These are phyloP conservation scores for Ceratobasidium sp. DNA, from an alignment of 1,284 basidiomycete species.

Conservation along the genomic window DNA sequence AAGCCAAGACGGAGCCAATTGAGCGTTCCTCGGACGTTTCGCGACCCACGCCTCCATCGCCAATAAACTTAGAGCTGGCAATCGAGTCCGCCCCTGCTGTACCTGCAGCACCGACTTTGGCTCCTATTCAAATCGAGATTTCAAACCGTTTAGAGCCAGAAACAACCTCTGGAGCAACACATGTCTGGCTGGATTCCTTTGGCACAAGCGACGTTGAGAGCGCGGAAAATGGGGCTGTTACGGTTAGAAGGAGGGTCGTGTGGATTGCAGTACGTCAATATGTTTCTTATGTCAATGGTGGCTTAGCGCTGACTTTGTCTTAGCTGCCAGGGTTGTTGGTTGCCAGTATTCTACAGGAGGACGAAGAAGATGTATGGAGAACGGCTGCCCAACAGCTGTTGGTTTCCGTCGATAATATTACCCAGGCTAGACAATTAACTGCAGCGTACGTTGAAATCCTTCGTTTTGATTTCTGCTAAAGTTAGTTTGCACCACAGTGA, in stretches of 20 bases:
- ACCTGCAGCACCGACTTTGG: not conserved
- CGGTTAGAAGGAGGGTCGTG: conserved; percentile 5
- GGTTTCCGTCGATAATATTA: conserved; percentile 17
- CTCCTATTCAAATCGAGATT: conserved; percentile 3
- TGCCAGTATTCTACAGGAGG: conserved; percentile 22
- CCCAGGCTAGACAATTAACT: conserved; percentile 27
- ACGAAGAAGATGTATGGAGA: conserved; percentile 2
- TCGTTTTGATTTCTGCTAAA: no score
- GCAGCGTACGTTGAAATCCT: conserved; percentile 17
- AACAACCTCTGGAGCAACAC: conserved; percentile 25
- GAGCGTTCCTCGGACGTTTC: conserved; percentile 7
- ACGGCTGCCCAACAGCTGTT: conserved; percentile 28
- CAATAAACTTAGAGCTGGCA: not conserved
- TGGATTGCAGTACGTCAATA: conserved; percentile 30
- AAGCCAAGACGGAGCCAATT: not conserved
- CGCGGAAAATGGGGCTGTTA: not conserved
- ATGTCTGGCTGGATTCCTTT: conserved; percentile 32
- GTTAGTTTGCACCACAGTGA: not conserved
- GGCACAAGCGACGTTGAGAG: not conserved
- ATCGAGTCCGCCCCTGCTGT: not conserved
- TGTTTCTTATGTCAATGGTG: not conserved
- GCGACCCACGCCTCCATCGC: not conserved
- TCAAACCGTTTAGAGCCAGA: conserved; percentile 1
- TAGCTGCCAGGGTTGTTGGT: conserved; percentile 34
- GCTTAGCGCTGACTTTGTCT: not conserved